These are phyloP conservation scores for Lithospermum erythrorhizon DNA, from an alignment of 257 asterid species.

Conservation along the genomic window DNA sequence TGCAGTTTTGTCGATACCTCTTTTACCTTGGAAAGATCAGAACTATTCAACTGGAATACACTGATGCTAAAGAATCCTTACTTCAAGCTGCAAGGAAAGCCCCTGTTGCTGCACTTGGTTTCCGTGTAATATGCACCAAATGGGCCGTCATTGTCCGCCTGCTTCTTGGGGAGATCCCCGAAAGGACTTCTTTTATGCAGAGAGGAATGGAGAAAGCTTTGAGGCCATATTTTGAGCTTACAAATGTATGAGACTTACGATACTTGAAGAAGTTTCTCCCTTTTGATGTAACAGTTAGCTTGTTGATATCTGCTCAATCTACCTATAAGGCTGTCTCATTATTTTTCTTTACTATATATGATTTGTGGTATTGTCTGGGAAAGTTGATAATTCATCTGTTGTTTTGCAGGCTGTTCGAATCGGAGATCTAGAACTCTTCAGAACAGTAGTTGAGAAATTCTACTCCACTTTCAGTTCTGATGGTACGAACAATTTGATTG, in stretches of 20 bases:
- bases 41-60: conserved; percentile 87
- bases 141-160: conserved; percentile 93
- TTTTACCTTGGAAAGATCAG: conserved; percentile 93
- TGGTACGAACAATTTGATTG: conserved; percentile 74
- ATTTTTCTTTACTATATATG: no score
- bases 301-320: background rate
- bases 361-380: no score
- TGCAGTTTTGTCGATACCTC: conserved; percentile 83
- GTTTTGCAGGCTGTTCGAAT: conserved; percentile 76
- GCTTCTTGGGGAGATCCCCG: conserved; percentile 94
- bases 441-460: conserved; percentile 62
- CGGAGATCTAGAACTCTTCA: conserved; percentile 81
- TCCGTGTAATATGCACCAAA: conserved; percentile 74
- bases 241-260: conserved; percentile 55
- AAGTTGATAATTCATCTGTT: background rate
- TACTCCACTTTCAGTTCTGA: conserved; percentile 60
- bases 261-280: background rate
- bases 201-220: conserved; percentile 89
- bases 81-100: conserved; percentile 96
- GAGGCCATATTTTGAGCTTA: conserved; percentile 89
- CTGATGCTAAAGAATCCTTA: conserved; percentile 93
- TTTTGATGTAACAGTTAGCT: background rate
- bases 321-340: background rate
- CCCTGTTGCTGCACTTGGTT: conserved; percentile 78
- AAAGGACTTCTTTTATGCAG: conserved; percentile 90